Evolutionary conservation across 345 rosid genomes (phyloP).

Genomic region (Raphanus raphanistrum): DNA sequence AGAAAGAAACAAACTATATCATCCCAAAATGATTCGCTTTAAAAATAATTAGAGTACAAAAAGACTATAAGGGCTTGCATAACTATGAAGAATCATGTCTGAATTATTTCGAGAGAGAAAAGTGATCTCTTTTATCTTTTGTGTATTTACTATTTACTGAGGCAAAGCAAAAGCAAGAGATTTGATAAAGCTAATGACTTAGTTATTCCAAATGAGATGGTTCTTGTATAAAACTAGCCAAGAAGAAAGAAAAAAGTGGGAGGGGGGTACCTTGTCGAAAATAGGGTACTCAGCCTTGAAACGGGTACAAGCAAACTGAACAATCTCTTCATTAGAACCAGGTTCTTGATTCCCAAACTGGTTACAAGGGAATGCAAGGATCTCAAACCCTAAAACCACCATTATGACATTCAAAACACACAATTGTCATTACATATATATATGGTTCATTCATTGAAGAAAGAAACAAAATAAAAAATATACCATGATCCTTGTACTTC

Average conservation of each 20-base stretch:
- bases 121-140: background rate
- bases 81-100: background rate
- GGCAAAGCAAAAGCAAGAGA: background rate
- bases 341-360: constrained; percentile 93
- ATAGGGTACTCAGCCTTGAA: constrained; percentile 95
- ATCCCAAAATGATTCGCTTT: constrained; percentile 1
- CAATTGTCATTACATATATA: background rate
- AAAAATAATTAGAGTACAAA: too few species aligned
- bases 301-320: constrained; percentile 78
- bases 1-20: background rate
- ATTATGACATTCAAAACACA: background rate
- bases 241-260: background rate
- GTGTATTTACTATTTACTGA: background rate
- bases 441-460: background rate
- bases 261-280: constrained; percentile 70
- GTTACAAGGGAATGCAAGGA: constrained; percentile 91
- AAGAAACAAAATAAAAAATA: background rate
- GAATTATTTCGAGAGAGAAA: background rate
- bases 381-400: constrained; percentile 61
- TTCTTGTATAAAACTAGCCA: background rate
- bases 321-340: constrained; percentile 70
- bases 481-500: constrained; percentile 89
- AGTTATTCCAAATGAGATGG: background rate
- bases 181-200: background rate
- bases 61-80: background rate